phyloP scores from a whole-genome alignment of 164 flowering plant genomes.

The Liquidambar formosana region DNA sequence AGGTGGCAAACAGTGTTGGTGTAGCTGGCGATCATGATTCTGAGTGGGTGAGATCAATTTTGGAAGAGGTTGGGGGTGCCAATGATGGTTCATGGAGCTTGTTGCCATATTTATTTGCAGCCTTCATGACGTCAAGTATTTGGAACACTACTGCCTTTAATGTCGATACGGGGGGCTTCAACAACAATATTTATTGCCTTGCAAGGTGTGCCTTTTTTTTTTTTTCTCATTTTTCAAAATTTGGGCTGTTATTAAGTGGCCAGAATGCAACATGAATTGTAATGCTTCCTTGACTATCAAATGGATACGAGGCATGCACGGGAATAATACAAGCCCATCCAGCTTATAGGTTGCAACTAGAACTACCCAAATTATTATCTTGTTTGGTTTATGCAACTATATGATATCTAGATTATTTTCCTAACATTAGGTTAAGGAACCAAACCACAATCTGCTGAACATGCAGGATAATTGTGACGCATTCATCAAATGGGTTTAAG shows the following conservation, averaged over 20 bases:
- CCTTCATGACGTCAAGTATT: constrained; percentile 81
- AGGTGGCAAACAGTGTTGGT: constrained; percentile 67
- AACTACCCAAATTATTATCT: background rate
- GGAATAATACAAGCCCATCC: background rate
- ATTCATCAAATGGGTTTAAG: background rate
- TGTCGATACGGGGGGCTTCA: constrained; percentile 88
- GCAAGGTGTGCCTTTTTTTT: constrained; percentile 53
- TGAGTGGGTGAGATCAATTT: constrained; percentile 77
- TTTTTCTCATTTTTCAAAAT: background rate
- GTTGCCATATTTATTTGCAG: constrained; percentile 80
- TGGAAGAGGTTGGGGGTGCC: constrained; percentile 85
- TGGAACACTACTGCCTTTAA: constrained; percentile 87
- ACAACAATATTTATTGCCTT: constrained; percentile 88
- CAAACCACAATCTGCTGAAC: background rate
- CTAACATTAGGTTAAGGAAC: background rate
- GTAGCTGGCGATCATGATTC: constrained; percentile 75
- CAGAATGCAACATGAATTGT: background rate
- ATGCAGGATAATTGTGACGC: background rate
- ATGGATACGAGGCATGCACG: background rate
- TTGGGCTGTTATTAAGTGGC: background rate
- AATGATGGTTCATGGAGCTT: constrained; percentile 88
- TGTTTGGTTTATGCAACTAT: background rate
- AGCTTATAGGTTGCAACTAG: background rate
- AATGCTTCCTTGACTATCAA: background rate
- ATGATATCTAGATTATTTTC: background rate